phyloP scores from a whole-genome alignment of 2,329 filamentous ascomycete species.

The Didymella sp. region DNA sequence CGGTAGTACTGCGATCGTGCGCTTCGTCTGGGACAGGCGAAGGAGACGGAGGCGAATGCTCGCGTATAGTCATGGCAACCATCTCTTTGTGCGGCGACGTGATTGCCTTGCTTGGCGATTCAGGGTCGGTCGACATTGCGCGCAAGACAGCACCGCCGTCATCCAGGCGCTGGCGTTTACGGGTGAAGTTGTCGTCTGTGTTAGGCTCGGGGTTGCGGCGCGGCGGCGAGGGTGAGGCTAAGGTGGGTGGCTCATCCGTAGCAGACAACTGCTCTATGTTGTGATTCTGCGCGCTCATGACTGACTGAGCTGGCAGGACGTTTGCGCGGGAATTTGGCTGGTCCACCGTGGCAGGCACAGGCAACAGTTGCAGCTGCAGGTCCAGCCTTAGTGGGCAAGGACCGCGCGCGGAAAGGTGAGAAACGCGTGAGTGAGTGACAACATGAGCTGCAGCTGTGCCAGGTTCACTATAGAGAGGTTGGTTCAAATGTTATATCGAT shows the following conservation, averaged over 20 bases:
- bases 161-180: conserved; percentile 55
- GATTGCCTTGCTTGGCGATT: conserved; percentile 23
- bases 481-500: conserved; percentile 56
- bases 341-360: conserved; percentile 28
- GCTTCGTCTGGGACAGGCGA: conserved; percentile 27
- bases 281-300: conserved; percentile 46
- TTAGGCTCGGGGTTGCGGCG: conserved; percentile 55
- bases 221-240: conserved; percentile 39
- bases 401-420: conserved; percentile 30
- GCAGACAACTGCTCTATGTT: conserved; percentile 45
- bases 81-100: conserved; percentile 30
- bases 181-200: conserved; percentile 53
- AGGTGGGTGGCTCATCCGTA: conserved; percentile 41
- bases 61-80: conserved; percentile 51
- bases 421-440: conserved; percentile 25
- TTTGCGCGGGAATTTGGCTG: conserved; percentile 28
- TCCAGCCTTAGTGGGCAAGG: conserved; percentile 34
- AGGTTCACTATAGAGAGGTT: conserved; percentile 4
- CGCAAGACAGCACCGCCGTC: conserved; percentile 44
- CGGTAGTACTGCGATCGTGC: conserved; percentile 14
- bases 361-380: conserved; percentile 31
- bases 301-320: conserved; percentile 27
- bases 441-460: conserved; percentile 36
- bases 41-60: conserved; percentile 41
- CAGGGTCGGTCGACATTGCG: conserved; percentile 41